Evolutionary conservation across 1,284 basidiomycete species (phyloP), one percentile per base, ranked within the genome.

Genomic region (Fomitiporia mediterranea): DNA sequence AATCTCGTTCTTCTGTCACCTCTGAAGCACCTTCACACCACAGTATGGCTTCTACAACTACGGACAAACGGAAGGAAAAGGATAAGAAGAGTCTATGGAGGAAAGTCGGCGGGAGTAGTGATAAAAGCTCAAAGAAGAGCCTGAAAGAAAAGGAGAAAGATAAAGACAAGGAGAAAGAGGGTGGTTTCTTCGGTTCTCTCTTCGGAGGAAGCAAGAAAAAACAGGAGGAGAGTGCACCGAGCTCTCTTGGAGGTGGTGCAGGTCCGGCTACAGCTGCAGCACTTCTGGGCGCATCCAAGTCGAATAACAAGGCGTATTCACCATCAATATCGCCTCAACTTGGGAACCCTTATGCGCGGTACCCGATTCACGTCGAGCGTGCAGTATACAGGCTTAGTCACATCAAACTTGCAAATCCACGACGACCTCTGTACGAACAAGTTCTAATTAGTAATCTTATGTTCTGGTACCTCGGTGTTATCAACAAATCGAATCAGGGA

Each of bases 401-500:
- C 68, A 98, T 99, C 78, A 99, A 99, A 73, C 79, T 99, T 43
- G 96, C 97, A 23, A 98, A 99, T 70, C 95, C 96, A 8, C 81
- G 97, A 52, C 79, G 96, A 42, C 94, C 97, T 17, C 77, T 99
- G 15, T 98, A 97, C 66, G 97, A 99, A 74, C 96, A 99, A 71
- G 96, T 99, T 50, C 75, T 99, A 60, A 99, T 99, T 70, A 97
- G 94, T 66, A 99, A 99, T 70, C 78, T 99, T 63, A 99, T 98
- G 95, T 99, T 99, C 78, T 99, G 96, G 96, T 99, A 99, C 69
- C 80, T 99, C 38, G 91, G 93, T n/a, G 84, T 99, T 61, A 97
- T 99, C 72, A 98, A 98, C 69, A 94, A 89, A 72, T 78, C 84
- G 28, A 51, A 57, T 38, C 58, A 62, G 43, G 58, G 60, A 7